A percentile compares a stretch with the other conserved stretches of the same genome.
These are phyloP conservation scores for Pseudopyricularia cyperi DNA, from an alignment of 2,329 filamentous ascomycete genomes.

Conservation along the genomic window DNA sequence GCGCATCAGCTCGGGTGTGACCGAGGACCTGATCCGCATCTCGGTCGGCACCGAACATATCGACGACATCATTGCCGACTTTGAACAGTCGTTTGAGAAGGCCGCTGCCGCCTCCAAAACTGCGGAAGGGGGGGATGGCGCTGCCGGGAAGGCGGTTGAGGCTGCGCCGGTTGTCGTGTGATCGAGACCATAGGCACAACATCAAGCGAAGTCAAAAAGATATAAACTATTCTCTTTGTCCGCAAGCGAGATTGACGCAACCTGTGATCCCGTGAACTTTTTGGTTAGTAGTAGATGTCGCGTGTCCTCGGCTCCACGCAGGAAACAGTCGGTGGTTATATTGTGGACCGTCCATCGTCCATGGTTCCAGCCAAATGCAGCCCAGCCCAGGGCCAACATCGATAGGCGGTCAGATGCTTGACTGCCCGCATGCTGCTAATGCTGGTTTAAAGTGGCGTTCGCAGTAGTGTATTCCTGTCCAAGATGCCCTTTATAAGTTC, in stretches of 20 bases:
- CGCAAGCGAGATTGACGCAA: background rate
- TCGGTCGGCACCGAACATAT: conserved; percentile 95
- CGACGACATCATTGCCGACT: conserved; percentile 92
- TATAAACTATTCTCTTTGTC: background rate
- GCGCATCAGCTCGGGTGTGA: conserved; percentile 68
- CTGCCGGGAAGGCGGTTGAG: background rate
- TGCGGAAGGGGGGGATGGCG: conserved; percentile 10
- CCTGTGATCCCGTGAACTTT: background rate
- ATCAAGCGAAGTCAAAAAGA: too few species aligned
- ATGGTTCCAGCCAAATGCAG: too few species aligned
- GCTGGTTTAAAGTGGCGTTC: background rate
- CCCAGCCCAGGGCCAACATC: too few species aligned
- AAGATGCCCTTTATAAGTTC: background rate
- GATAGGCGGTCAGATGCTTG: background rate
- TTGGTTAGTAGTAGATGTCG: background rate
- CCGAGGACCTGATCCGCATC: conserved; percentile 84
- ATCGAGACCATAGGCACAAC: background rate
- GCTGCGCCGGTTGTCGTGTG: conserved; percentile 3
- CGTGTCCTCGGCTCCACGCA: background rate
- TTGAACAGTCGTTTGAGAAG: conserved; percentile 74
- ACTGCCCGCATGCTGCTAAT: background rate
- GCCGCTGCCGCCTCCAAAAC: conserved; percentile 30
- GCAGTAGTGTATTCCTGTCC: background rate
- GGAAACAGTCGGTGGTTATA: too few species aligned
- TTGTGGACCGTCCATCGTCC: too few species aligned